Base-by-base conservation (phyloP, 2,329 filamentous ascomycete genomes). In the Stachybotrys elegans region DNA sequence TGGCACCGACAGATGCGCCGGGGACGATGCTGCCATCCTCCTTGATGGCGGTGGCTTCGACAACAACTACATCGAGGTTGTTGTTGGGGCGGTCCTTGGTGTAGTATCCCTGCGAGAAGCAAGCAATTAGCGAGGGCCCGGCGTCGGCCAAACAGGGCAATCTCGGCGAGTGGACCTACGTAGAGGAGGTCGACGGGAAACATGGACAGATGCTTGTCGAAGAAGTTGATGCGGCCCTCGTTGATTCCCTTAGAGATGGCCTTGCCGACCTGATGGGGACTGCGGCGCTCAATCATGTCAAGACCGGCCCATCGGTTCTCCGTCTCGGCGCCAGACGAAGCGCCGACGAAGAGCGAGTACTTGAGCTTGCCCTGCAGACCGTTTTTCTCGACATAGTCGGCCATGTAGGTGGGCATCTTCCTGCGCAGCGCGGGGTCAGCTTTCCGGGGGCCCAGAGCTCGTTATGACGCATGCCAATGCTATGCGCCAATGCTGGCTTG, bases 141-240 rank as follows among this genome's bases (percentile, higher is more conserved):
- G n/a, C n/a, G n/a, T n/a, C 16, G 17, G 32, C 21, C 40, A 34
- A 44, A 44, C 40, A 45, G 35, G 35, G 44, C 36, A 45, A 53
- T n/a, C n/a, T 36, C 31, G 19, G 31, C 52, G 51, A 45, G 45
- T 52, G 23, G 37, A 21, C 27, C 60, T 68, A 83, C 79, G 62
- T 93, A 93, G 63, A 92, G 85, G 51, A 95, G 72, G 61, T 95
- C 89, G 31, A 84, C 78, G 4, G 89, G 89, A 63, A 95, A 95
- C 89, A 94, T 94, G 67, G 84, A 90, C 60, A 95, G 65, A 70
- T 95, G 89, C 72, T 95, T 95, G 65, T 95, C 89, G 62, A 94
- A 95, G 68, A 95, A 95, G 50, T 92, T 83, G 69, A 95, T 95
- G 53, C 84, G 77, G 35, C 89, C 89, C 55, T 84, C 82, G 65